Base-by-base conservation (phyloP, 352 stramenopile species). In the Phytophthora sp. region DNA sequence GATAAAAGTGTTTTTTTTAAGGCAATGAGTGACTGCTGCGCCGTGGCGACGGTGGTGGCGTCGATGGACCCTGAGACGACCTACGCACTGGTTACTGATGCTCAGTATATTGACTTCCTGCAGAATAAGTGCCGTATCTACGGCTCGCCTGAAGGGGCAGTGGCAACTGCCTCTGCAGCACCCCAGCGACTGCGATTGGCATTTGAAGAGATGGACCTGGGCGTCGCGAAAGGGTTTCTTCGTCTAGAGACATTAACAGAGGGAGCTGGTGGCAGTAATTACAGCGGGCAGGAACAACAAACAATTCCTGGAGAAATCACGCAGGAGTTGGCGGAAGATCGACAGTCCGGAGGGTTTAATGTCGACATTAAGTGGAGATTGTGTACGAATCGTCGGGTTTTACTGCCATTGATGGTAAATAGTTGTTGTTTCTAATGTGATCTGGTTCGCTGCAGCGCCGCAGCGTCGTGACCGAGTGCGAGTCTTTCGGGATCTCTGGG, bases 401-500 rank as follows among this genome's bases (percentile, higher is more conserved):
- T 45, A 36, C 26, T 52, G 21, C 29, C 18, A 33, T 26, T 16
- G 29, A 18, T 49, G 39, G 21, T 33, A 3, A 12, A 8, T 36
- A 21, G 26, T n/a, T n/a, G n/a, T n/a, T 38, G 38, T 7, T 46
- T 63, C 23, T 54, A 24, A 49, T 52, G 27, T 41, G 26, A 57
- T n/a, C 47, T 69, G 21, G 16, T 46, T 66, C 51, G 12, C 30
- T 65, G 15, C 35, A 83, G 77, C 66, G 24, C n/a, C 18, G 7
- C 59, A 29, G 23, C 59, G 67, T n/a, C 51, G 33, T 21, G 36
- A 63, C 15, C 76, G 74, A 15, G 29, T 89, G 21, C 73, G 59
- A 23, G 77, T 93, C n/a, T 93, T 90, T 51, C 53, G 23, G 0
- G 81, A 95, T 42, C 60, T 93, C 4, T 95, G 86, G 86, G 63